Conservation (phyloP, 2,329 filamentous ascomycete genomes). For the Trichoderma cornu-damae region DNA sequence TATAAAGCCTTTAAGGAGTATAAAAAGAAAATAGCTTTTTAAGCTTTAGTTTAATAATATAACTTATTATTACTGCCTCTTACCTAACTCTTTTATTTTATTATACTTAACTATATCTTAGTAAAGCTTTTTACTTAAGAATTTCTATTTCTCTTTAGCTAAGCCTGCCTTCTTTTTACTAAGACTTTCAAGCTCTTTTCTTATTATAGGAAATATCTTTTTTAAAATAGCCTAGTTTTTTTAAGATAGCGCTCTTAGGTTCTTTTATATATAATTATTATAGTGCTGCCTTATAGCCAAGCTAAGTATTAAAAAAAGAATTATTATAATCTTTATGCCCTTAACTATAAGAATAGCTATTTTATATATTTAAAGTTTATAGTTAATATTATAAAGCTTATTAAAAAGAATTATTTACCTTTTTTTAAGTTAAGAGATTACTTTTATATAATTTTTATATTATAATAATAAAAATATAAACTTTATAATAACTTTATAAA, state of each 20-base stretch:
- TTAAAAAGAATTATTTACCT: conserved; percentile 11
- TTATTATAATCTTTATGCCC: conserved; percentile 7
- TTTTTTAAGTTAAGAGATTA: not conserved
- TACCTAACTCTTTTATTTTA: no score
- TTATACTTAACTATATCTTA: no score
- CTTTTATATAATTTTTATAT: not conserved
- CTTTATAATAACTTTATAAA: not conserved
- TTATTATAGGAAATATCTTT: not conserved
- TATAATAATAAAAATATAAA: conserved; percentile 11
- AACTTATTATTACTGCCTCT: no score
- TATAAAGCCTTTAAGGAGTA: no score
- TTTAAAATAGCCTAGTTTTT: not conserved
- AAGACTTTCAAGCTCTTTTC: not conserved
- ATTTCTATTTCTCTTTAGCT: not conserved
- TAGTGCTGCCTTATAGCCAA: conserved; percentile 2
- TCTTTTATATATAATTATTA: not conserved
- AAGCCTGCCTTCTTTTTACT: not conserved
- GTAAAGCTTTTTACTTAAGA: not conserved
- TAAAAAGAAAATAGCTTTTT: no score
- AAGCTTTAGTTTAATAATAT: no score
- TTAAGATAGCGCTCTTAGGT: not conserved
- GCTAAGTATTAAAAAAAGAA: not conserved
- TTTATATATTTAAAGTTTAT: conserved; percentile 1
- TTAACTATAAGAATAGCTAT: conserved; percentile 14
- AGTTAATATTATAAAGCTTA: conserved; percentile 6